Evolutionary conservation across 2,329 filamentous ascomycete species (phyloP).

Genomic region (Xylaria sp.): DNA sequence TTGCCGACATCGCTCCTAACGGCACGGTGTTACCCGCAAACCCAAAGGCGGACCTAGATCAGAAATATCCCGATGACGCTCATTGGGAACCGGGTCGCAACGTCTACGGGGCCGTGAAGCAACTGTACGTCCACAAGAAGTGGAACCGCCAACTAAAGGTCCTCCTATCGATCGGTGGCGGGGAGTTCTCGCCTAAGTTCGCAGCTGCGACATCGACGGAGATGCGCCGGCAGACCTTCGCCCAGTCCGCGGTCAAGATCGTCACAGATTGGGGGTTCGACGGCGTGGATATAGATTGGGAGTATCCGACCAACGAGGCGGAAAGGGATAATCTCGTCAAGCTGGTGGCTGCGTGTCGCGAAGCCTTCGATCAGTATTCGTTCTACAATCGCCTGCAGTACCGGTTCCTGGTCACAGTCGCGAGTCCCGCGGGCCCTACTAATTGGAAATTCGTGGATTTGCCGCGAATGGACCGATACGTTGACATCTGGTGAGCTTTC

Average conservation of each 20-base stretch:
- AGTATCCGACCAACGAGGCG: slow-evolving; percentile 56
- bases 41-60: slow-evolving; percentile 70
- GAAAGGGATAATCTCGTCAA: slow-evolving; percentile 56
- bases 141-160: slow-evolving; percentile 79
- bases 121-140: slow-evolving; percentile 80
- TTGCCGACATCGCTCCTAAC: slow-evolving; percentile 58
- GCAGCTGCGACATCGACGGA: slow-evolving; percentile 69
- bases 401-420: slow-evolving; percentile 63
- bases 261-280: slow-evolving; percentile 74
- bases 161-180: slow-evolving; percentile 84
- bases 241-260: slow-evolving; percentile 72
- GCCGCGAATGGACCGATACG: slow-evolving; percentile 63
- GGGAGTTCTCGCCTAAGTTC: slow-evolving; percentile 79
- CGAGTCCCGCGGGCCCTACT: slow-evolving; percentile 58
- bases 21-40: slow-evolving; percentile 68
- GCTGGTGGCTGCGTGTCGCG: slow-evolving; percentile 56
- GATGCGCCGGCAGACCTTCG: slow-evolving; percentile 72
- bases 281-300: slow-evolving; percentile 68
- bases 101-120: slow-evolving; percentile 80
- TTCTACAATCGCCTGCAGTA: slow-evolving; percentile 49
- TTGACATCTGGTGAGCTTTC: slow-evolving; percentile 63
- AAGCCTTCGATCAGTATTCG: slow-evolving; percentile 49
- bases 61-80: slow-evolving; percentile 76
- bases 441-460: slow-evolving; percentile 64
- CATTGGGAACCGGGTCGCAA: slow-evolving; percentile 61